A percentile compares a stretch with the other conserved stretches of the same genome.
These are phyloP conservation scores for Auxenochlorella protothecoides DNA, from an alignment of 139 green algal species.

Conservation along the genomic window DNA sequence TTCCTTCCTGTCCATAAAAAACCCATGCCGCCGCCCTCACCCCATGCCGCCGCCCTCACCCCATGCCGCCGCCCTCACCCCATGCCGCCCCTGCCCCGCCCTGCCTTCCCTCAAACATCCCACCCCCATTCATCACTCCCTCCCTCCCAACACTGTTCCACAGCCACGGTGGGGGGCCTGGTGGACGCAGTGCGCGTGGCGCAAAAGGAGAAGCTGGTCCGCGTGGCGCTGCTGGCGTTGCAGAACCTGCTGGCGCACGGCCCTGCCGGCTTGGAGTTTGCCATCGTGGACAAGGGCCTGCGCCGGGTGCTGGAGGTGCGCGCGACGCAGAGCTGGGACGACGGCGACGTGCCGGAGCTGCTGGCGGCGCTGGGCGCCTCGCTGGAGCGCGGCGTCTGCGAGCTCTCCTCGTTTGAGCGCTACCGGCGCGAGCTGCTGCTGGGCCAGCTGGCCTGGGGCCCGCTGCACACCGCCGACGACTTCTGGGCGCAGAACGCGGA, in stretches of 20 bases:
- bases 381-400: conserved; percentile 55
- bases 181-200: conserved; percentile 70
- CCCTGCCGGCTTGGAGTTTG: conserved; percentile 30
- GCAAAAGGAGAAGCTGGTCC: conserved; percentile 92
- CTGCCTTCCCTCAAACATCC: too few relatives aligned
- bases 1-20: background rate
- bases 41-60: background rate
- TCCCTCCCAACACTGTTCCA: background rate
- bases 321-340: conserved; percentile 62
- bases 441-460: conserved; percentile 73
- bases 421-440: conserved; percentile 51
- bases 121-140: too few relatives aligned
- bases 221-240: conserved; percentile 70
- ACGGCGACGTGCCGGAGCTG: conserved; percentile 74
- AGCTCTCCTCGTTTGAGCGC: conserved; percentile 77
- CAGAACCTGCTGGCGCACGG: conserved; percentile 62
- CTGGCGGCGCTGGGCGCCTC: conserved; percentile 70
- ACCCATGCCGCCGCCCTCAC: background rate
- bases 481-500: conserved; percentile 78
- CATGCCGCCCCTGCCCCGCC: too few relatives aligned
- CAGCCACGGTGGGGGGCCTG: conserved; percentile 55
- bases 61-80: background rate
- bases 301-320: conserved; percentile 43
- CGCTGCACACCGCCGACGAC: conserved; percentile 65
- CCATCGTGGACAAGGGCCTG: conserved; percentile 73